These are phyloP conservation scores for Globisporangium barbulae DNA, from an alignment of 352 stramenopile genomes.

Conservation along the genomic window DNA sequence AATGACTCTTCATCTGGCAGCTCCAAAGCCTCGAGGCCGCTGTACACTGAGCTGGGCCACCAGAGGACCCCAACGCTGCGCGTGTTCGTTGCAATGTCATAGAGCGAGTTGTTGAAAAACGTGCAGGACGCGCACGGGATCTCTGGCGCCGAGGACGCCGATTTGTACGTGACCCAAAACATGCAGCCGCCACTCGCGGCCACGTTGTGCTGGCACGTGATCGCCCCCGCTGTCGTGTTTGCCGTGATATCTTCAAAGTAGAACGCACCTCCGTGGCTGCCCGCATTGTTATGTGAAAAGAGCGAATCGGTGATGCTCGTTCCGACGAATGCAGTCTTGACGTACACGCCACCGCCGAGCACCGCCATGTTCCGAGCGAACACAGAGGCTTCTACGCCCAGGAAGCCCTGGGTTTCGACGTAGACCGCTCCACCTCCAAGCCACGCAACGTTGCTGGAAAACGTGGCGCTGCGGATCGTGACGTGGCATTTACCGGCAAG, in stretches of 20 bases:
- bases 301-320: conserved; percentile 18
- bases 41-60: conserved; percentile 51
- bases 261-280: conserved; percentile 39
- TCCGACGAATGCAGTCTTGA: conserved; percentile 15
- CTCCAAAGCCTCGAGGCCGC: conserved; percentile 37
- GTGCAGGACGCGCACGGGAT: conserved; percentile 36
- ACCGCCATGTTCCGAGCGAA: conserved; percentile 31
- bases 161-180: conserved; percentile 49
- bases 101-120: conserved; percentile 44
- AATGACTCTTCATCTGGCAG: conserved; percentile 50
- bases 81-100: conserved; percentile 62
- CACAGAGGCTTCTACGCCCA: conserved; percentile 17
- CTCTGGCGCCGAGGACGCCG: conserved; percentile 10
- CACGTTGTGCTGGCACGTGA: conserved; percentile 35
- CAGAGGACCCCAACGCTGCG: conserved; percentile 46
- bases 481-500: conserved; percentile 13
- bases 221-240: conserved; percentile 19
- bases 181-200: conserved; percentile 58
- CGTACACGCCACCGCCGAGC: conserved; percentile 39
- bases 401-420: conserved; percentile 20
- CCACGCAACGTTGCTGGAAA: conserved; percentile 23
- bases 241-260: conserved; percentile 32
- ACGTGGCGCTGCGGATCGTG: conserved; percentile 15
- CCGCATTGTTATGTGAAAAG: conserved; percentile 36
- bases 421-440: conserved; percentile 33